Evolutionary conservation across 2,329 filamentous ascomycete genomes (phyloP).

Genomic region (Ceratocystiopsis minuta): DNA sequence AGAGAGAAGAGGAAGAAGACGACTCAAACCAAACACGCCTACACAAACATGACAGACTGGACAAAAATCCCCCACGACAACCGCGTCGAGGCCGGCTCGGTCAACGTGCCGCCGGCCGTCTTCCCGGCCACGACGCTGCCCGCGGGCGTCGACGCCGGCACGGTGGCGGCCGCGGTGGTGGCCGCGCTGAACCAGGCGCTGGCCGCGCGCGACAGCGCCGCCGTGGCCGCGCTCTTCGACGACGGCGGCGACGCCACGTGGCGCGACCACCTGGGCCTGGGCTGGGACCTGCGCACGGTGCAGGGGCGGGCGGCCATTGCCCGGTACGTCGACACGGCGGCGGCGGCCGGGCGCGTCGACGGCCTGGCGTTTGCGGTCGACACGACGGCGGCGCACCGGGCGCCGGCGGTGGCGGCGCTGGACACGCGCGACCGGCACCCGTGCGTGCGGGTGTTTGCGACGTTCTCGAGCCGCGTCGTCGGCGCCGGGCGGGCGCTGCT

Average conservation of each 20-base stretch:
- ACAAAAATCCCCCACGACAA: constrained; percentile 5
- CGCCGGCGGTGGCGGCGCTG: constrained; percentile 26
- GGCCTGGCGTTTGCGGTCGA: constrained; percentile 24
- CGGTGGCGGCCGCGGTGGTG: constrained; percentile 21
- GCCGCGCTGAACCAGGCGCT: constrained; percentile 23
- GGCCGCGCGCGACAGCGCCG: constrained; percentile 15
- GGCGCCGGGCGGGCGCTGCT: constrained; percentile 39
- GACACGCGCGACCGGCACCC: constrained; percentile 29
- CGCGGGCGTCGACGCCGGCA: constrained; percentile 16
- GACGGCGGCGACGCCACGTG: constrained; percentile 27
- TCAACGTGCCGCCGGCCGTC: constrained; percentile 30
- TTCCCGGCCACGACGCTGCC: constrained; percentile 19
- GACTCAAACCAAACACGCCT: too few relatives aligned
- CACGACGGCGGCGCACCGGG: constrained; percentile 22
- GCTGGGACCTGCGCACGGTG: constrained; percentile 37
- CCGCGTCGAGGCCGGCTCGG: constrained; percentile 27
- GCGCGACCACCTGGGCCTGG: constrained; percentile 38
- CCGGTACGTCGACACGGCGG: constrained; percentile 20
- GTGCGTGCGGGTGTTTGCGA: constrained; percentile 39
- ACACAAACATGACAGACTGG: too few relatives aligned
- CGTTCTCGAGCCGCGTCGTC: constrained; percentile 27
- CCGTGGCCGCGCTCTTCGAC: constrained; percentile 22
- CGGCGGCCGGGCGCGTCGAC: constrained; percentile 17
- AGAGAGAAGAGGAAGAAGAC: too few relatives aligned
- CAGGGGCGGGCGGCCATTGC: constrained; percentile 23